Conservation (phyloP, 805 yeast genomes). For the Myxozyma kluyveri region DNA sequence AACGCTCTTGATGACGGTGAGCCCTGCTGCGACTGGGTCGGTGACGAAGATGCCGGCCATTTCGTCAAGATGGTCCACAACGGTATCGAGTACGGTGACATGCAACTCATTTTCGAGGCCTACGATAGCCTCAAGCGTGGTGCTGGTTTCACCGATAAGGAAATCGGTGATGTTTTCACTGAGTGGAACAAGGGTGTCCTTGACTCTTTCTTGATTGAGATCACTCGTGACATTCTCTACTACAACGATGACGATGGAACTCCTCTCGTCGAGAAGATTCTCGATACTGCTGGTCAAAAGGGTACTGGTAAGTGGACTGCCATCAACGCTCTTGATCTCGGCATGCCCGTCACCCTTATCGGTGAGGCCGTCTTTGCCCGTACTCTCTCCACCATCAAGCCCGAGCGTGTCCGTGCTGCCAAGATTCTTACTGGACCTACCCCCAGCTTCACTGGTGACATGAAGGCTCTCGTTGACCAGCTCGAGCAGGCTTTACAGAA, state of each 20-base stretch:
- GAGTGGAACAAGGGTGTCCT: conserved; percentile 97
- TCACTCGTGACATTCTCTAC: conserved; percentile 90
- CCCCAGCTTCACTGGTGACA: conserved; percentile 68
- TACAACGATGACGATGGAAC: conserved; percentile 86
- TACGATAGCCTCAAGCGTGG: conserved; percentile 93
- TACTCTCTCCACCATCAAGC: conserved; percentile 79
- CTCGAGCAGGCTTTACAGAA: conserved; percentile 98
- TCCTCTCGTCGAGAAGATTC: conserved; percentile 92
- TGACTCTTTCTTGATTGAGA: conserved; percentile 95
- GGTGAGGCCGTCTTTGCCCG: conserved; percentile 99
- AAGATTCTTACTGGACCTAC: conserved; percentile 77
- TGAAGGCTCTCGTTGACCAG: conserved; percentile 80
- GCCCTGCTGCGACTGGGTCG: conserved; percentile 99
- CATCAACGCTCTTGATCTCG: conserved; percentile 93
- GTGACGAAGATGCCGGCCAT: conserved; percentile 98
- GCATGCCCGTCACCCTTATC: conserved; percentile 96
- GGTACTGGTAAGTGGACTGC: conserved; percentile 99
- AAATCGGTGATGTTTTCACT: conserved; percentile 87
- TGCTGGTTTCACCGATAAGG: conserved; percentile 85
- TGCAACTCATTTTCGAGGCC: conserved; percentile 98
- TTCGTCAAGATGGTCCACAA: conserved; percentile 99
- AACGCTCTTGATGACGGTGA: too few relatives aligned
- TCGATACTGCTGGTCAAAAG: conserved; percentile 97
- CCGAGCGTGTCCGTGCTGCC: conserved; percentile 87
- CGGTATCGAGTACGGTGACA: conserved; percentile 99